Evolutionary conservation across 2,329 filamentous ascomycete genomes (phyloP).

Genomic region (Colletotrichum paranaense): DNA sequence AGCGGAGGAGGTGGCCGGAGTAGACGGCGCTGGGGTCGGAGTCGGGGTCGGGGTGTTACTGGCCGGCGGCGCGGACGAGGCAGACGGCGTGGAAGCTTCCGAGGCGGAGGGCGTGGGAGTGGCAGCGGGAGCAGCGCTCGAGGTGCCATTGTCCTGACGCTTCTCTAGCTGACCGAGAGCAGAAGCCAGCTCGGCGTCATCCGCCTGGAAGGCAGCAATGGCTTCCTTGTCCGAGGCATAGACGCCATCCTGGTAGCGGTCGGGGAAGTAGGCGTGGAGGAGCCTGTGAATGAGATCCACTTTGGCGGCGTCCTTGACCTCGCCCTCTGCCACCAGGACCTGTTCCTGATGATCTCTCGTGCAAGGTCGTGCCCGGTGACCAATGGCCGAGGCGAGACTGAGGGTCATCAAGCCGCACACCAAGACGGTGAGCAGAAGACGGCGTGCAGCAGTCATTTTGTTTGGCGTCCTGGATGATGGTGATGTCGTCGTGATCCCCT

Average conservation of each 20-base stretch:
- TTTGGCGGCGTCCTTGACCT: constrained; percentile 52
- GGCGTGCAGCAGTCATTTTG: constrained; percentile 38
- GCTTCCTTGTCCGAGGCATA: constrained; percentile 73
- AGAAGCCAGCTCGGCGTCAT: constrained; percentile 71
- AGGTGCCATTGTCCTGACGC: constrained; percentile 59
- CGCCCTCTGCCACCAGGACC: constrained; percentile 5
- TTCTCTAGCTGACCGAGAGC: constrained; percentile 74
- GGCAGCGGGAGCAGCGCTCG: constrained; percentile 33
- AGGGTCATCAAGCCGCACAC: constrained; percentile 39
- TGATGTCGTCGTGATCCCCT: constrained; percentile 23
- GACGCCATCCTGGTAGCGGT: constrained; percentile 75
- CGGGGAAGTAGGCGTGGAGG: constrained; percentile 71
- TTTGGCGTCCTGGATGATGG: constrained; percentile 18
- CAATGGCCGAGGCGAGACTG: constrained; percentile 38
- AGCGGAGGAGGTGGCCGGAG: constrained; percentile 25
- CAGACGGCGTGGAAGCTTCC: constrained; percentile 21
- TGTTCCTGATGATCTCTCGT: constrained; percentile 24
- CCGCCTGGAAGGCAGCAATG: constrained; percentile 70
- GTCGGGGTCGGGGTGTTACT: constrained; percentile 37
- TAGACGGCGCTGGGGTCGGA: constrained; percentile 36
- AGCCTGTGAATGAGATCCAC: constrained; percentile 73
- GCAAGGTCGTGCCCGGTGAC: constrained; percentile 22
- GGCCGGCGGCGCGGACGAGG: constrained; percentile 12
- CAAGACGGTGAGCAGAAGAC: constrained; percentile 37
- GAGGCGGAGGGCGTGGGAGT: constrained; percentile 33